Evolutionary conservation across 768 basidiomycete genomes (phyloP).

Genomic region (Suillus cothurnatus): DNA sequence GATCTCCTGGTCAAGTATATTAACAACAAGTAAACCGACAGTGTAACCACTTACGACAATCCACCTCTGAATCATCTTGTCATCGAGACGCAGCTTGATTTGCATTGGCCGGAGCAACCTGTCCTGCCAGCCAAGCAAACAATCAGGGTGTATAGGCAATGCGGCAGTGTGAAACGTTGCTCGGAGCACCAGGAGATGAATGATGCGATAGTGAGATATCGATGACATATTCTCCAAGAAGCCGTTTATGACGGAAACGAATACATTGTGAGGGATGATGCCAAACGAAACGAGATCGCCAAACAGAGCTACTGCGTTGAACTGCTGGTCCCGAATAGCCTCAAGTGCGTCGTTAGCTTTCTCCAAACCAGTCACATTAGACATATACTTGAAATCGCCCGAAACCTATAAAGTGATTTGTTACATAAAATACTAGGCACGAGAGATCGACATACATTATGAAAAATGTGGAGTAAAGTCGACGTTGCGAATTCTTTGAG

Average conservation of each 20-base stretch:
- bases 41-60: conserved; percentile 1
- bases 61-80: conserved; percentile 9
- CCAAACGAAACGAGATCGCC: conserved; percentile 9
- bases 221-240: conserved; percentile 4
- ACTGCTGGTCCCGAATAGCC: background rate
- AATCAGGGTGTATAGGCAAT: background rate
- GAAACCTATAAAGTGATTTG: background rate
- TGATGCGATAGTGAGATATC: conserved; percentile 4
- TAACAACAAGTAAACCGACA: background rate
- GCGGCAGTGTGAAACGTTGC: background rate
- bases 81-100: background rate
- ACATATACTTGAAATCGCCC: background rate
- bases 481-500: background rate
- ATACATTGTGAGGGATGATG: background rate
- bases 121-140: background rate
- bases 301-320: conserved; percentile 2
- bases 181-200: conserved; percentile 9
- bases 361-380: conserved; percentile 6
- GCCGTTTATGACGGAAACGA: background rate
- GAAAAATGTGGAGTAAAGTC: background rate
- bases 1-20: conserved; percentile 2
- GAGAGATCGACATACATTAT: conserved; percentile 1
- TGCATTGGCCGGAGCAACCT: background rate
- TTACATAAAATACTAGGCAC: background rate
- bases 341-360: background rate